Conservation (phyloP, 352 stramenopile species). For the Plasmopara muralis region DNA sequence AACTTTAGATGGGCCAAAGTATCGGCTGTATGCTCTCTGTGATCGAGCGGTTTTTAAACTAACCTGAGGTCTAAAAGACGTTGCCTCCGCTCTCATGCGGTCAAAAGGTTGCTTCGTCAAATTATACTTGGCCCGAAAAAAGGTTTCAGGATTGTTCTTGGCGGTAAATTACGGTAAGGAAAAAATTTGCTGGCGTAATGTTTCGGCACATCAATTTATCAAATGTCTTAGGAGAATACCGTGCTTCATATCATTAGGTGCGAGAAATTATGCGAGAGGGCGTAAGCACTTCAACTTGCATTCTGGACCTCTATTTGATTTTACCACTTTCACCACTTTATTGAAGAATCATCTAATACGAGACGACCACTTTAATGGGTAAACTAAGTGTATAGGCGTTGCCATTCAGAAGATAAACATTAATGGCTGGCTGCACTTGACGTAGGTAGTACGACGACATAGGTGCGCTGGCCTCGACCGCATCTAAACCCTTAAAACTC, state of each 20-base stretch:
- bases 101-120: not conserved
- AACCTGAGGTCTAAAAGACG: not conserved
- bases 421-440: too few species aligned
- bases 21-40: not conserved
- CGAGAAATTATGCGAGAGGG: constrained; percentile 13
- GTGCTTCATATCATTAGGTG: constrained; percentile 6
- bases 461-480: too few species aligned
- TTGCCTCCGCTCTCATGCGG: not conserved
- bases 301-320: constrained; percentile 5
- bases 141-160: not conserved
- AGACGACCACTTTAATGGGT: too few species aligned
- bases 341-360: too few species aligned
- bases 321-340: not conserved
- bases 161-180: constrained; percentile 2
- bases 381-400: too few species aligned
- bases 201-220: too few species aligned
- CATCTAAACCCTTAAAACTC: too few species aligned
- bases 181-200: not conserved
- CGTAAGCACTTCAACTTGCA: constrained; percentile 24
- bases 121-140: not conserved
- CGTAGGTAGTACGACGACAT: too few species aligned
- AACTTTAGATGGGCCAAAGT: not conserved
- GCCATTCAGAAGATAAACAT: too few species aligned
- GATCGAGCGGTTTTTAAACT: not conserved
- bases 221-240: constrained; percentile 4